Conservation (phyloP, 129 eudicot genomes). For the Oenanthe sinensis region DNA sequence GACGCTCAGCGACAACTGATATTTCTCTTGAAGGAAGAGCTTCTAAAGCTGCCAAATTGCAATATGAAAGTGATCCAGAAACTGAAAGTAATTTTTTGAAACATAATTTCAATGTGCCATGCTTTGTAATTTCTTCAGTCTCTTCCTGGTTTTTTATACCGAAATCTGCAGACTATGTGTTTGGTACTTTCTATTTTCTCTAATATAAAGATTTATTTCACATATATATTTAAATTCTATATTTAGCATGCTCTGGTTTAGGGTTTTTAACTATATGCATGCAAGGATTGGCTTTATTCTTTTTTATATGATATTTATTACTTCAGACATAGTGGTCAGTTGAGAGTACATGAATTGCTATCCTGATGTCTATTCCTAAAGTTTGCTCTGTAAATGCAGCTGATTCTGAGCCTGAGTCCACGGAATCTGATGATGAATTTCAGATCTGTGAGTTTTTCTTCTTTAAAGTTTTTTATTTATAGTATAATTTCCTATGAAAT, state of each 20-base stretch:
- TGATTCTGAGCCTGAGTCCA: constrained; percentile 65
- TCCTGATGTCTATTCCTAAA: constrained; percentile 1
- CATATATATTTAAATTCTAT: not conserved
- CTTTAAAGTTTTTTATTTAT: too few species aligned
- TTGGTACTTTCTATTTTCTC: not conserved
- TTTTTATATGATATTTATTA: not conserved
- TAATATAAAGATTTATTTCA: not conserved
- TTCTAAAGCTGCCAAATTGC: constrained; percentile 84
- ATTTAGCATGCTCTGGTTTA: not conserved
- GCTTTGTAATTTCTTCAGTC: not conserved
- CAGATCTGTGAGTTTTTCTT: constrained; percentile 48
- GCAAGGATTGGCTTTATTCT: not conserved
- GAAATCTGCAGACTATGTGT: not conserved
- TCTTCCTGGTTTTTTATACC: not conserved
- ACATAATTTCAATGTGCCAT: not conserved
- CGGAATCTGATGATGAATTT: constrained; percentile 88
- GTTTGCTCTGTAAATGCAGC: constrained; percentile 39
- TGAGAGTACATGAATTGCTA: not conserved
- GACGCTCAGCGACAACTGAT: constrained; percentile 68
- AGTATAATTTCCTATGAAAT: not conserved
- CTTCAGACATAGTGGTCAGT: not conserved
- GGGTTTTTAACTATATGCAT: not conserved
- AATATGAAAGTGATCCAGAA: constrained; percentile 42
- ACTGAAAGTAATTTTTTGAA: constrained; percentile 40
- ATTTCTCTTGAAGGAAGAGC: constrained; percentile 84